Evolutionary conservation across 2,329 filamentous ascomycete genomes (phyloP), one percentile per base, ranked within the genome.

Genomic region (Penicillium sp.): DNA sequence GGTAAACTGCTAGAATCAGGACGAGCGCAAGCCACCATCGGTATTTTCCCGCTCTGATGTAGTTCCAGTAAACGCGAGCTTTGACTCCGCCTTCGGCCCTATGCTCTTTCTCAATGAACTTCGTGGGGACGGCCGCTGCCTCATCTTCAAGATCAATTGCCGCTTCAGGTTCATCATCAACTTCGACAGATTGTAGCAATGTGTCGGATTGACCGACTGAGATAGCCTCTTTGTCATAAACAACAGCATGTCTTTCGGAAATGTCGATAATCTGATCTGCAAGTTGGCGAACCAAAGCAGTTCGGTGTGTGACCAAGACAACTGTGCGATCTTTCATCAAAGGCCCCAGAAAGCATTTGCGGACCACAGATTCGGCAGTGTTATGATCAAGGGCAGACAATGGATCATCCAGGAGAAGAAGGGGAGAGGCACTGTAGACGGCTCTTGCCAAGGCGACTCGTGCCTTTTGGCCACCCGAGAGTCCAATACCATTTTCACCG

Each of bases 81-180:
- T 92, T 84, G 1, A 96, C 89, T 1, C 88, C 86, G 16, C 92
- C 91, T 55, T 89, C 82, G 0, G 83, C 87, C 45, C 89, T 82
- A 60, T 86, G 79, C 68, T 94, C 89, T 31, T 92, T 89, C 65
- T 92, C 87, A 43, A 92, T 86, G 65, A 93, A 92, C 63, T 90
- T 90, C 31, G 88, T 85, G 0, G 88, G 86, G 11, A 85, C 75
- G 0, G 83, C 83, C 9, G 80, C 78, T 5, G 72, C 72, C 13
- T 78, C 74, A 16, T 79, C 71, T 16, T 77, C 75, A 5, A 78
- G 70, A 1, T 69, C 64, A 1, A 60, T 54, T 51, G 76, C 67
- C 13, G 62, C 57, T 49, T 65, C 56, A 42, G 47, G 43, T 10
- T 65, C 65, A 9, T 40, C 36, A 24, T 66, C 64, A 2, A 55